Base-by-base conservation (phyloP, 495 filamentous ascomycete genomes). In the Acidiella bohemica region DNA sequence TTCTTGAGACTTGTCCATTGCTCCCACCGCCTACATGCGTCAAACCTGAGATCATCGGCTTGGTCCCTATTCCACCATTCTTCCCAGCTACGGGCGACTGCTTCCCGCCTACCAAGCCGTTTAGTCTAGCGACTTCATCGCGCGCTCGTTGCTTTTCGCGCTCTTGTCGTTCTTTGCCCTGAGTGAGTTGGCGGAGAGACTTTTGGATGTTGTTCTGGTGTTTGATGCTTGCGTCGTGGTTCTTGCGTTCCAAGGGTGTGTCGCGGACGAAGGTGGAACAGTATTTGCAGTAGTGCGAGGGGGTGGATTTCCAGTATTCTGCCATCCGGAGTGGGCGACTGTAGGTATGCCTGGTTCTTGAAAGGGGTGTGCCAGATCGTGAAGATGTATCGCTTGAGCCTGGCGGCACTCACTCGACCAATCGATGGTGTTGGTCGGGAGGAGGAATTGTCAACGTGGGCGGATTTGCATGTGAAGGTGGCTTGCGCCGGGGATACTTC, bases 301-400 rank as follows among this genome's bases (percentile, higher is more conserved):
- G 75, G n/a, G 86, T 90, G 17, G 90, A 96, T 63, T 96, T 96
- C 90, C 90, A 97, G 61, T 94, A 88, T 73, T 95, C 92, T 0
- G 90, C 78, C 90, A 97, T 97, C n/a, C n/a, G n/a, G n/a, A n/a
- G n/a, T n/a, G n/a, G n/a, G n/a, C n/a, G n/a, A n/a, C n/a, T n/a
- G n/a, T n/a, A n/a, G n/a, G n/a, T n/a, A n/a, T n/a, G n/a, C n/a
- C n/a, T n/a, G n/a, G n/a, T n/a, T n/a, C n/a, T n/a, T n/a, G n/a
- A n/a, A n/a, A n/a, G n/a, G n/a, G n/a, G n/a, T n/a, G n/a, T n/a
- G n/a, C n/a, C n/a, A n/a, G n/a, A n/a, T n/a, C n/a, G n/a, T n/a
- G n/a, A n/a, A n/a, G n/a, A n/a, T n/a, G n/a, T n/a, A n/a, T n/a
- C n/a, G n/a, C n/a, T n/a, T n/a, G n/a, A n/a, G n/a, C n/a, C n/a